A percentile compares a stretch with the other conserved stretches of the same genome.
Conservation (phyloP, 2,329 filamentous ascomycete genomes). For the Penicillium sp. region DNA sequence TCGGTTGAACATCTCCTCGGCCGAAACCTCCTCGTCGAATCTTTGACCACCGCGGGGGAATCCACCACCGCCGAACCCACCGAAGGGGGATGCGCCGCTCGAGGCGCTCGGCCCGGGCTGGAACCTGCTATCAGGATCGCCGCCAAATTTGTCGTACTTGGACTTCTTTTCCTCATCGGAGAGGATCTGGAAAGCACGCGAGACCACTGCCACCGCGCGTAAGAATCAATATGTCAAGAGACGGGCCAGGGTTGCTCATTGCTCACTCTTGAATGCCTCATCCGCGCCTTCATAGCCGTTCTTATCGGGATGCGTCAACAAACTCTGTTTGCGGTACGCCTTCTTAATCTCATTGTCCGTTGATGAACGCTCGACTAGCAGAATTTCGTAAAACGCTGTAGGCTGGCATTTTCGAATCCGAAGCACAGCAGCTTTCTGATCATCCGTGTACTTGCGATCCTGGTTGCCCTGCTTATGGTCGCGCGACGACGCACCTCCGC, state of each 20-base stretch:
- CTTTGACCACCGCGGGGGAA: slow-evolving; percentile 49
- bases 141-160: slow-evolving; percentile 83
- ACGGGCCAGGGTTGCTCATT: neutral
- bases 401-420: slow-evolving; percentile 79
- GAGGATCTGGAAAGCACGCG: slow-evolving; percentile 86
- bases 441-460: slow-evolving; percentile 68
- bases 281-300: slow-evolving; percentile 94
- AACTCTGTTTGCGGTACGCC: slow-evolving; percentile 88
- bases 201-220: slow-evolving; percentile 62
- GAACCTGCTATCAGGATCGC: slow-evolving; percentile 88
- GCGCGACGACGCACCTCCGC: slow-evolving; percentile 38
- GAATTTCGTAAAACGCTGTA: slow-evolving; percentile 94
- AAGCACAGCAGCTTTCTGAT: slow-evolving; percentile 88
- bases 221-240: slow-evolving; percentile 1
- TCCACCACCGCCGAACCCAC: slow-evolving; percentile 49
- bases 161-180: slow-evolving; percentile 91
- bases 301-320: slow-evolving; percentile 97
- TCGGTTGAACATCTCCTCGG: slow-evolving; percentile 93
- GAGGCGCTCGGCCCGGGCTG: slow-evolving; percentile 51
- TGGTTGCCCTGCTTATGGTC: slow-evolving; percentile 52
- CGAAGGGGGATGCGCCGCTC: slow-evolving; percentile 42
- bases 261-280: slow-evolving; percentile 88
- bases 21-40: slow-evolving; percentile 89
- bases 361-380: slow-evolving; percentile 66
- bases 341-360: slow-evolving; percentile 91